Evolutionary conservation across 2,329 filamentous ascomycete genomes (phyloP), one percentile per base, ranked within the genome.

Genomic region (Neurospora sp.): DNA sequence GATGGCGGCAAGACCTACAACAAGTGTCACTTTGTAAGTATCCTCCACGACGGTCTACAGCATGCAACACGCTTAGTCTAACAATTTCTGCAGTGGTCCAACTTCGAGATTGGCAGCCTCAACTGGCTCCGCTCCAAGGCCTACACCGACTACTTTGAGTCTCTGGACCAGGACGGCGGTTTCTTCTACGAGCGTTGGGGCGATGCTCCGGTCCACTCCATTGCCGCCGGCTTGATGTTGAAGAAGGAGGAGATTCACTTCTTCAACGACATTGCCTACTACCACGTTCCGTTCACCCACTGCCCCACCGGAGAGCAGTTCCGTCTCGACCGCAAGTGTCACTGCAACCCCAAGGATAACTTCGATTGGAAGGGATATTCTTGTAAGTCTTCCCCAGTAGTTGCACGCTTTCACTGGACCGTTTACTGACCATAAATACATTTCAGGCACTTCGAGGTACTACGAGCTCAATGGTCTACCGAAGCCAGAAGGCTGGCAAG

Each of bases 151-250:
- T 99, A 89, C 83, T 99, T 99, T 77, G 88, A 94, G 67, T 87
- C 89, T 6, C 88, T 99, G 38, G 96, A 99, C 81, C 84, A 88
- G 75, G 93, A 97, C 68, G 96, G 96, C 73, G 96, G 96, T 73
- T 99, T 99, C 87, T 98, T 97, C 85, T 98, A 98, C 80, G 96
- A 99, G 82, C 91, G 95, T 76, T 99, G 95, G 95, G 95, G 95
- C 71, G 95, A 99, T 81, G 96, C 96, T 6, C 96, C 96, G 0
- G 93, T 99, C 6, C 96, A 99, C 83, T 97, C 95, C n/a, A 97
- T 99, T 75, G 96, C 92, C 15, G 96, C 96, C 3, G 87, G 87
- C 71, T 83, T 99, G 52, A 87, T 98, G 80, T 85, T 99, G 73
- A 90, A 92, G 81, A 97, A 97, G 84, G 91, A 96, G 67, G 90